These are phyloP conservation scores for Gaultheria prostrata DNA, from an alignment of 148 eudicot genomes.

Conservation along the genomic window DNA sequence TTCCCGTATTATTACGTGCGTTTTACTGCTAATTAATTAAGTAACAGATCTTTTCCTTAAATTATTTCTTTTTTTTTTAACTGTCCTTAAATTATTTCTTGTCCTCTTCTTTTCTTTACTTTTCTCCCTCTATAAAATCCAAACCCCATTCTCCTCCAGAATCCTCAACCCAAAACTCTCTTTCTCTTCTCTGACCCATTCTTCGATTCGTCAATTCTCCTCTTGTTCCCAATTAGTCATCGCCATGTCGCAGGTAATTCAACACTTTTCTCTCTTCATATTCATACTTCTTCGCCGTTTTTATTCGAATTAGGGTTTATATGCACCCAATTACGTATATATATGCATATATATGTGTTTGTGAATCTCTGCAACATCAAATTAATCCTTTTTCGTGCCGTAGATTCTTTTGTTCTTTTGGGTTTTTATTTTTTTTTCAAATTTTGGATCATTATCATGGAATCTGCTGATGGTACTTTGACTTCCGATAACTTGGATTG, in stretches of 20 bases:
- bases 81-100: no score
- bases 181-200: neutral
- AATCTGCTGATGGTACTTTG: neutral
- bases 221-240: neutral
- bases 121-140: neutral
- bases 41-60: no score
- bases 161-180: neutral
- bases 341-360: neutral
- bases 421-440: neutral
- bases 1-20: neutral
- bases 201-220: neutral
- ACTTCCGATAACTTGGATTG: neutral
- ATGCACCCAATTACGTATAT: neutral
- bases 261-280: neutral
- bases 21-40: neutral
- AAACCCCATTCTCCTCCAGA: no score
- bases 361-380: neutral
- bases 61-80: neutral
- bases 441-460: neutral
- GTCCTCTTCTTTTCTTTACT: no score
- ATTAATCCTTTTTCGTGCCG: neutral
- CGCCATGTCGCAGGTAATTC: slow-evolving; percentile 16
- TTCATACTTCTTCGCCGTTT: neutral
- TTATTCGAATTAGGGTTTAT: neutral
- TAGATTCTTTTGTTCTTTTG: neutral